Percentiles rank a stretch among this genome's conserved stretches.
These are phyloP conservation scores for Solanum paucissectum DNA, from an alignment of 257 asterid species.

Conservation along the genomic window DNA sequence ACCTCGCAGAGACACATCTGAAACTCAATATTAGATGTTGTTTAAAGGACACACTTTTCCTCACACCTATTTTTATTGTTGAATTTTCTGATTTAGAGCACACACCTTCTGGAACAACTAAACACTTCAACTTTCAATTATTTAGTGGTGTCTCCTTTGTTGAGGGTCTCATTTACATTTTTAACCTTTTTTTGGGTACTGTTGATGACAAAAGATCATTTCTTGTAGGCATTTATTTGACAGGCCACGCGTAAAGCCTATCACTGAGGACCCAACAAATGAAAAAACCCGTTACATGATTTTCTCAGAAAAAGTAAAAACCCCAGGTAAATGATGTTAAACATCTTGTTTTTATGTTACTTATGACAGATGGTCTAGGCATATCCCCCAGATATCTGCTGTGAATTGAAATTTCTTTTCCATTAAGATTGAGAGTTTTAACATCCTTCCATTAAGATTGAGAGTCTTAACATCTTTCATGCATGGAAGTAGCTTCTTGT, in stretches of 20 bases:
- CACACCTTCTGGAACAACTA: not conserved
- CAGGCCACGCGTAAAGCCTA: constrained; percentile 75
- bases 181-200: not conserved
- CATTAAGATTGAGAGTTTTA: not conserved
- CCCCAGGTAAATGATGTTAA: constrained; percentile 31
- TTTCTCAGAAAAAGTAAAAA: constrained; percentile 60
- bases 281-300: constrained; percentile 57
- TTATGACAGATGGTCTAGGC: not conserved
- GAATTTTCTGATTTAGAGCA: not conserved
- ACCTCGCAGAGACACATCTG: not conserved
- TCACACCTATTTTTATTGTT: not conserved
- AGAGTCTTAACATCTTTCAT: not conserved
- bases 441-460: not conserved
- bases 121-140: not conserved
- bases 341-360: not conserved
- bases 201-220: not conserved
- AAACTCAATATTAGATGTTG: not conserved
- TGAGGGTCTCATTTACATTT: not conserved
- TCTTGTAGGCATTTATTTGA: constrained; percentile 60
- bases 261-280: constrained; percentile 68
- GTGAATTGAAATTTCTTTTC: not conserved
- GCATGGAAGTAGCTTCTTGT: not conserved
- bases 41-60: not conserved
- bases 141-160: not conserved
- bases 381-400: not conserved